Evolutionary conservation across 345 rosid species (phyloP).

Genomic region (Arabis hirsuta): DNA sequence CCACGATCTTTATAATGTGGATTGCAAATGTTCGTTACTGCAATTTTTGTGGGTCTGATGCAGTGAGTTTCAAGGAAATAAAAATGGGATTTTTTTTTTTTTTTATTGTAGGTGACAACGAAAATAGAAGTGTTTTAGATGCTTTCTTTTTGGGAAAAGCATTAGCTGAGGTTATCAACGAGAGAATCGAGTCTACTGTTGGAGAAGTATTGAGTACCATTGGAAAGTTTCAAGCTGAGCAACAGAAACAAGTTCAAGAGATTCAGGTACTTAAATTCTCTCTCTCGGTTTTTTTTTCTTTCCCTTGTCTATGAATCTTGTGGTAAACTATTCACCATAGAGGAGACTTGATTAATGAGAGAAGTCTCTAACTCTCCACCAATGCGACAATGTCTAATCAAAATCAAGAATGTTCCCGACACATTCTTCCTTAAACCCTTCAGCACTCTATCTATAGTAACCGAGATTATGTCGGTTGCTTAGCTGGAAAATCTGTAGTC

Average conservation of each 20-base stretch:
- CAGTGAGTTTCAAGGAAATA: no score
- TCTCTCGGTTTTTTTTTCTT: not conserved
- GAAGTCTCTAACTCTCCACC: not conserved
- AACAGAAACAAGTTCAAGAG: constrained; percentile 84
- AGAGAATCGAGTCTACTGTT: constrained; percentile 76
- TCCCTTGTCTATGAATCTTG: not conserved
- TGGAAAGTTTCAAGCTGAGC: constrained; percentile 88
- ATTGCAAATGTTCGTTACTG: not conserved
- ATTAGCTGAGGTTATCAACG: constrained; percentile 81
- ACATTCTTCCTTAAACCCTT: not conserved
- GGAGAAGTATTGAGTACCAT: constrained; percentile 79
- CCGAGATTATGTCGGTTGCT: not conserved
- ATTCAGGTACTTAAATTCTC: constrained; percentile 62
- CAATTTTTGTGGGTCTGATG: not conserved
- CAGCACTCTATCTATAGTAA: not conserved
- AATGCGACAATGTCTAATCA: not conserved
- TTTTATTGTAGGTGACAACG: constrained; percentile 60
- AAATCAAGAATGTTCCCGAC: not conserved
- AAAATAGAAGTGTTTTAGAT: constrained; percentile 68
- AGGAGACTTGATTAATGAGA: not conserved
- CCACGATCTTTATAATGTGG: no score
- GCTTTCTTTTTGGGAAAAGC: constrained; percentile 97
- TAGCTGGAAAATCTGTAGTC: not conserved
- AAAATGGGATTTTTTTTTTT: constrained; percentile 1
- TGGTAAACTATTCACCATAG: not conserved